These are phyloP conservation scores for Exobasidium cylindrosporum DNA, from an alignment of 1,284 basidiomycete genomes.

Conservation along the genomic window DNA sequence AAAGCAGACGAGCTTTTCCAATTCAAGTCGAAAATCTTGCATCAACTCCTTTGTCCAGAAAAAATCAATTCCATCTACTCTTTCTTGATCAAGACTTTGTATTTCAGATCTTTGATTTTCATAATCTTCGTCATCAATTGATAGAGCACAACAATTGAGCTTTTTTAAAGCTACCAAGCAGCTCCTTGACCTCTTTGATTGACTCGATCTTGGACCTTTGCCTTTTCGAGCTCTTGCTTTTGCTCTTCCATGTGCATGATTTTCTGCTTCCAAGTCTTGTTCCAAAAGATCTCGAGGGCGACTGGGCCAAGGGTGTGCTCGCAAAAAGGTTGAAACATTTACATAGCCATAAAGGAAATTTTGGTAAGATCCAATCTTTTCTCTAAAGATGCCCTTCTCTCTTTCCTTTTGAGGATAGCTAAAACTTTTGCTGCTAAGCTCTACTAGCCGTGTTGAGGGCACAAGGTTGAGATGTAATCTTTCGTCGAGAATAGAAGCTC, in stretches of 20 bases:
- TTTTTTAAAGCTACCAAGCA: neutral
- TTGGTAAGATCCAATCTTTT: constrained; percentile 86
- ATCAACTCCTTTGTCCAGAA: constrained; percentile 76
- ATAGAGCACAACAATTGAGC: constrained; percentile 3
- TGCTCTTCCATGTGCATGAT: constrained; percentile 54
- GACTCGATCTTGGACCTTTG: constrained; percentile 2
- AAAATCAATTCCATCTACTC: constrained; percentile 57
- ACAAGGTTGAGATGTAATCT: constrained; percentile 75
- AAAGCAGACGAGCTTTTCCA: constrained; percentile 69
- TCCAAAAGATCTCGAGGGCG: constrained; percentile 64
- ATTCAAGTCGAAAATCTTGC: constrained; percentile 75
- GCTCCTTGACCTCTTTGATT: neutral
- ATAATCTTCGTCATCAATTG: neutral
- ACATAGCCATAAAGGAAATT: constrained; percentile 79
- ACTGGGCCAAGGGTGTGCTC: constrained; percentile 81
- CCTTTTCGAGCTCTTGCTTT: constrained; percentile 5
- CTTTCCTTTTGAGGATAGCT: constrained; percentile 47
- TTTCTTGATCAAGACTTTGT: neutral
- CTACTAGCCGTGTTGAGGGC: constrained; percentile 77
- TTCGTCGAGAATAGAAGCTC: constrained; percentile 77
- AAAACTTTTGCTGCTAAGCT: constrained; percentile 63
- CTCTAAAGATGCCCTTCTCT: constrained; percentile 64
- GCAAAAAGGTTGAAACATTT: constrained; percentile 81
- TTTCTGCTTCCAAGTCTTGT: constrained; percentile 75
- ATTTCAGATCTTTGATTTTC: neutral